Evolutionary conservation across 768 basidiomycete genomes (phyloP), one percentile per base, ranked within the genome.

Genomic region (Rhodotorula diobovata): DNA sequence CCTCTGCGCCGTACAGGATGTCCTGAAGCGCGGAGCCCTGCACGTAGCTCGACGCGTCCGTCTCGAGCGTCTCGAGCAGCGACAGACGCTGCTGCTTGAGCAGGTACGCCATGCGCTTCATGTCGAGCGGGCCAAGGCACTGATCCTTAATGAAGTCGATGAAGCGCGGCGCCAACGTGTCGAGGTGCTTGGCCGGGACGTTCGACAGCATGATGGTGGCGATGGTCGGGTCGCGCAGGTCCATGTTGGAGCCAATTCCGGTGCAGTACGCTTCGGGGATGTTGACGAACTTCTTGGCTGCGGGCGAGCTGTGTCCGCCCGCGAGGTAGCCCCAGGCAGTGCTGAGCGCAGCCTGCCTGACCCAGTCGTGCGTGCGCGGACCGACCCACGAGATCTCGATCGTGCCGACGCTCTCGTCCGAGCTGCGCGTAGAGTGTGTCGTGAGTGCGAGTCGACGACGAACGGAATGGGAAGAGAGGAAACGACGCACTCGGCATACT

Each of bases 401-500:
- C 81, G 94, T 90, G 39, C 95, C 94, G 76, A 92, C 86, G 20
- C 78, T 64, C 37, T 64, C 63, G 63, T 64, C 63, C 39, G 63
- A 64, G 35, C 63, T 63, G 41, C 16, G n/a, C 16, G 28, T 39
- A 18, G 18, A 20, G n/a, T 14, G 0, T 18, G 20, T 32, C n/a
- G 15, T 25, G 10, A 30, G 25, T 43, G 6, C 15, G 41, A 43
- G 41, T 14, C 41, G 41, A 12, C 41, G 41, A 15, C 41, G 41
- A 21, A 25, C 0, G 4, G n/a, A 23, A 4, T 0, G 3, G n/a
- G 96, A 18, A 25, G 53, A 32, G 43, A 15, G 11, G 14, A 93
- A n/a, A n/a, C n/a, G 75, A 97, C 96, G 79, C 90, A 88, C 81
- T 97, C 96, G 25, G 95, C 94, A 77, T 97, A 99, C 77, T 94